Percentiles rank a stretch among this genome's conserved stretches.
Conservation (phyloP, 805 yeast genomes). For the Saccharomycopsis olivae region DNA sequence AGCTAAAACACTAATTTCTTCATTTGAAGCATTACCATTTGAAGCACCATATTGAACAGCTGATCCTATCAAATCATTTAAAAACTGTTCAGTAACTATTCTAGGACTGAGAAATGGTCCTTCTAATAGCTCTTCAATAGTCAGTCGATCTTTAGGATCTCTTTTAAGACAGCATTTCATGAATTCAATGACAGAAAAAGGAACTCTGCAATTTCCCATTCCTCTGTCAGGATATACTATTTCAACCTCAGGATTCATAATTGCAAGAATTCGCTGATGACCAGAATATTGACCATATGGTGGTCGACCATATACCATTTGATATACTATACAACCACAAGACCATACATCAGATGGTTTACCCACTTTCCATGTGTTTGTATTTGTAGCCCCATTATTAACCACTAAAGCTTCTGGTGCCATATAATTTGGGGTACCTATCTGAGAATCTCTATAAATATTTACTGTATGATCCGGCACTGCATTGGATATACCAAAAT, state of each 20-base stretch:
- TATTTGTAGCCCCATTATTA: conserved; percentile 29
- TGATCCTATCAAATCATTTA: conserved; percentile 61
- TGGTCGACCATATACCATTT: conserved; percentile 88
- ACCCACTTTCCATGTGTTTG: conserved; percentile 61
- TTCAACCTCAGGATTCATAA: conserved; percentile 72
- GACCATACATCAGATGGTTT: conserved; percentile 98
- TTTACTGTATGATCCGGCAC: conserved; percentile 89
- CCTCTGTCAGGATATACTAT: conserved; percentile 58
- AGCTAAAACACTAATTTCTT: conserved; percentile 37
- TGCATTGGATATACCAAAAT: conserved; percentile 92
- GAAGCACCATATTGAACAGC: conserved; percentile 66
- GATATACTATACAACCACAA: conserved; percentile 92
- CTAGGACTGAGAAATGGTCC: conserved; percentile 68
- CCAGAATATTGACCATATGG: conserved; percentile 80
- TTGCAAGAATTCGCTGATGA: conserved; percentile 69
- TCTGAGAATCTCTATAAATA: conserved; percentile 78
- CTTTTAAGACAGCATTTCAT: conserved; percentile 64
- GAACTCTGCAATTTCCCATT: conserved; percentile 51
- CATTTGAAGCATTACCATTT: conserved; percentile 29
- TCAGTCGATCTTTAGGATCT: conserved; percentile 58
- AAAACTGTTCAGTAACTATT: conserved; percentile 53
- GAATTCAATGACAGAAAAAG: conserved; percentile 55
- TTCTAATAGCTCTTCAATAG: conserved; percentile 46
- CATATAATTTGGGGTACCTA: conserved; percentile 96
- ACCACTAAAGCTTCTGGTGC: conserved; percentile 91